Percentiles rank a stretch among this genome's conserved stretches.
Conservation (phyloP, 306 rosid genomes). For the Notholithocarpus densiflorus region DNA sequence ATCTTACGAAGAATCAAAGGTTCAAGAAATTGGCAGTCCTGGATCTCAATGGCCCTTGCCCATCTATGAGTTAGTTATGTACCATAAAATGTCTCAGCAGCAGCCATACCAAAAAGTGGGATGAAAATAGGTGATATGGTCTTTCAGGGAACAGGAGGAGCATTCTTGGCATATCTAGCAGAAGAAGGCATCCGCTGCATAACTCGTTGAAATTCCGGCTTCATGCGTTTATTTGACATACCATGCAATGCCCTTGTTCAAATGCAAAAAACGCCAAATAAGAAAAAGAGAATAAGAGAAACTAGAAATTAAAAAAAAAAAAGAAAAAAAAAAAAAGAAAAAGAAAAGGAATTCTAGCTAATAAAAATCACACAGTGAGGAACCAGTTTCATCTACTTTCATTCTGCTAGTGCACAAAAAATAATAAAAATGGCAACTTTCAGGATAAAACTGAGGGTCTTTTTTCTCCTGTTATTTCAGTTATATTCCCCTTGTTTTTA, state of each 20-base stretch:
- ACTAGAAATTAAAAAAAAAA: neutral
- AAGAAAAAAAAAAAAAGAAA: neutral
- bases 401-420: neutral
- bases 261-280: constrained; percentile 10
- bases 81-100: constrained; percentile 37
- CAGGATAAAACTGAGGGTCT: neutral
- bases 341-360: neutral
- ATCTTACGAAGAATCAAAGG: constrained; percentile 20
- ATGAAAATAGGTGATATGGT: constrained; percentile 18
- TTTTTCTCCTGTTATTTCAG: neutral
- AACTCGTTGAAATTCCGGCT: constrained; percentile 71
- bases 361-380: neutral
- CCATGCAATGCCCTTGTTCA: constrained; percentile 58
- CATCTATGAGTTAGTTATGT: constrained; percentile 31
- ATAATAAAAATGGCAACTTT: neutral
- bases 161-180: constrained; percentile 76
- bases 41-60: constrained; percentile 29
- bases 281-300: neutral
- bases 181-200: constrained; percentile 71
- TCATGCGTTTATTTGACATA: constrained; percentile 68
- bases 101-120: constrained; percentile 35
- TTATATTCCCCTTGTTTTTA: neutral
- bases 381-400: neutral
- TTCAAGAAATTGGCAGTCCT: constrained; percentile 22
- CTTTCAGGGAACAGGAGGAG: constrained; percentile 81